Evolutionary conservation across 306 rosid species (phyloP).

Genomic region (Acacia confusa): DNA sequence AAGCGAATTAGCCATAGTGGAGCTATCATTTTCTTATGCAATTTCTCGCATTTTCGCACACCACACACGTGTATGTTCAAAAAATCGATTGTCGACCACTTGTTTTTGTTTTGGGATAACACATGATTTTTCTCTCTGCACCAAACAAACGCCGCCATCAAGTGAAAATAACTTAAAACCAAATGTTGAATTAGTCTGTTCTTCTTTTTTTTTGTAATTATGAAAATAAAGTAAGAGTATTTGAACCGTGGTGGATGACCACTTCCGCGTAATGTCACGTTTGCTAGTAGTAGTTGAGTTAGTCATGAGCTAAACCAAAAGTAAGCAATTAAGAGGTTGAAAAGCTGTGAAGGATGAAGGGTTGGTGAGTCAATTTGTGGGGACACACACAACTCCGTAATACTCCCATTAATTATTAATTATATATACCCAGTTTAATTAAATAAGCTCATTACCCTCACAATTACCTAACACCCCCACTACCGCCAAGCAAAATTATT

Average conservation of each 20-base stretch:
- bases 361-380: background rate
- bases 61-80: background rate
- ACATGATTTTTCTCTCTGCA: background rate
- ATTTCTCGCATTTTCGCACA: background rate
- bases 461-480: background rate
- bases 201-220: background rate
- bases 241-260: background rate
- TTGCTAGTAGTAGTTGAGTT: background rate
- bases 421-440: background rate
- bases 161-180: background rate
- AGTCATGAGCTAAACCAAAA: background rate
- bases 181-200: background rate
- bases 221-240: too few species aligned
- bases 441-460: background rate
- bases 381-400: background rate
- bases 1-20: background rate
- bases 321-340: background rate
- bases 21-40: background rate
- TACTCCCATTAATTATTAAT: background rate
- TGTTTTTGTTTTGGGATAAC: background rate
- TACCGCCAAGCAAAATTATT: background rate
- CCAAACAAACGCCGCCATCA: background rate
- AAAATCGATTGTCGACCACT: background rate
- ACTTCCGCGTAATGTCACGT: too few species aligned
- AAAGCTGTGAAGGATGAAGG: background rate